Percentiles rank a stretch among this genome's conserved stretches.
Evolutionary conservation across 1,284 basidiomycete genomes (phyloP).

Genomic region (Heterobasidion annosum): DNA sequence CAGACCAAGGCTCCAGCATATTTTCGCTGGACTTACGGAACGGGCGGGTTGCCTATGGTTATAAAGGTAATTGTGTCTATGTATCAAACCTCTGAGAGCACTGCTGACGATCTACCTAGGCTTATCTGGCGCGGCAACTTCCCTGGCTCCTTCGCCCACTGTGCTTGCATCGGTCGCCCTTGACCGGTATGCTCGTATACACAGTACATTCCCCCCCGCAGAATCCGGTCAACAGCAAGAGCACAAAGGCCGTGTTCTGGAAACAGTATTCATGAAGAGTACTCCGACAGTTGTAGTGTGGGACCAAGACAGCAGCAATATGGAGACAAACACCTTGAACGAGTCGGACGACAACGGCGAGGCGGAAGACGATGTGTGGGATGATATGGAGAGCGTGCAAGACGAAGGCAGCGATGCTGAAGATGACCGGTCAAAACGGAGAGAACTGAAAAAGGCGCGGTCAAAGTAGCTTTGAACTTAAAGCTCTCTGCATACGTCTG

Average conservation of each 20-base stretch:
- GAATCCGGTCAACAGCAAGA: conserved; percentile 45
- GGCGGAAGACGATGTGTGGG: conserved; percentile 33
- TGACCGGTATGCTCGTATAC: conserved; percentile 70
- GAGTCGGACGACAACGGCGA: conserved; percentile 36
- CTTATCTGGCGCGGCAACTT: conserved; percentile 59
- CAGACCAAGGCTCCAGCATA: conserved; percentile 65
- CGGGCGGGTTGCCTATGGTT: conserved; percentile 62
- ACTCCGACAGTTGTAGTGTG: conserved; percentile 54
- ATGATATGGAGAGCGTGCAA: conserved; percentile 22
- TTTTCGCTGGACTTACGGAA: conserved; percentile 70
- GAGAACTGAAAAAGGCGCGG: neutral
- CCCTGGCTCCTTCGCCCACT: conserved; percentile 44
- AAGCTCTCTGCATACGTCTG: neutral
- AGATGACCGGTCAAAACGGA: conserved; percentile 7
- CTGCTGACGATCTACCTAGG: conserved; percentile 27
- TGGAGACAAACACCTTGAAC: conserved; percentile 13
- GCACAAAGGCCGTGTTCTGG: conserved; percentile 56
- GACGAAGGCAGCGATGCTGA: conserved; percentile 21
- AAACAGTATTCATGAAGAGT: conserved; percentile 62
- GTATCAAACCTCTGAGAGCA: conserved; percentile 1
- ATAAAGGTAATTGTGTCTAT: conserved; percentile 46
- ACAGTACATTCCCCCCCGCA: conserved; percentile 50
- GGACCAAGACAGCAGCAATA: conserved; percentile 26
- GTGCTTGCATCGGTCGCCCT: conserved; percentile 51
- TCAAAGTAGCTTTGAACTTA: neutral